Evolutionary conservation across 805 yeast genomes (phyloP).

Genomic region (Yamadazyma phyllophila): DNA sequence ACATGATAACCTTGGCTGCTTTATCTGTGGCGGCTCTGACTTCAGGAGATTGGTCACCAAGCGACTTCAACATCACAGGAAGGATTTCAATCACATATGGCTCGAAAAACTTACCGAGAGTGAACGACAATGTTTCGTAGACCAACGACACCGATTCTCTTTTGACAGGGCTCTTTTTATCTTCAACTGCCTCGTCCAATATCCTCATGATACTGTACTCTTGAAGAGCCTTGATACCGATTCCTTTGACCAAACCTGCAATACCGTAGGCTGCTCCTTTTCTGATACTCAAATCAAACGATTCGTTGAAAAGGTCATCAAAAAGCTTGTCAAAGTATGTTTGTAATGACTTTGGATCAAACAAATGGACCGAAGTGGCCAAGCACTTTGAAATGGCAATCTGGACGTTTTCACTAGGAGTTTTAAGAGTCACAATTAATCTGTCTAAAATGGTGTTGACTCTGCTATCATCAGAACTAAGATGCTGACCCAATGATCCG

Average conservation of each 20-base stretch:
- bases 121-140: constrained; percentile 77
- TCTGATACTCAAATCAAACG: constrained; percentile 45
- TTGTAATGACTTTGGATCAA: constrained; percentile 45
- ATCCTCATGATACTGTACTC: constrained; percentile 75
- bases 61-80: constrained; percentile 72
- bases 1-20: constrained; percentile 88
- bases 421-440: constrained; percentile 69
- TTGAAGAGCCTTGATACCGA: constrained; percentile 75
- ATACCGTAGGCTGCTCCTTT: constrained; percentile 96
- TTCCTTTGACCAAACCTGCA: constrained; percentile 89
- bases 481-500: constrained; percentile 88
- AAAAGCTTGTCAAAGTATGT: constrained; percentile 58
- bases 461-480: constrained; percentile 64
- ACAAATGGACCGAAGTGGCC: constrained; percentile 71
- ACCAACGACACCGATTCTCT: constrained; percentile 89
- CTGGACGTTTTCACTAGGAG: constrained; percentile 90
- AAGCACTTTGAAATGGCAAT: constrained; percentile 82
- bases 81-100: constrained; percentile 90
- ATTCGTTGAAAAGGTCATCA: constrained; percentile 52
- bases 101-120: constrained; percentile 77
- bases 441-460: constrained; percentile 63
- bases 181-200: constrained; percentile 81
- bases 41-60: constrained; percentile 82
- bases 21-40: constrained; percentile 87
- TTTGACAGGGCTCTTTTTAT: constrained; percentile 66